Evolutionary conservation across 1,139 yeast genomes (phyloP).

Genomic region (Williopsis jadinii): DNA sequence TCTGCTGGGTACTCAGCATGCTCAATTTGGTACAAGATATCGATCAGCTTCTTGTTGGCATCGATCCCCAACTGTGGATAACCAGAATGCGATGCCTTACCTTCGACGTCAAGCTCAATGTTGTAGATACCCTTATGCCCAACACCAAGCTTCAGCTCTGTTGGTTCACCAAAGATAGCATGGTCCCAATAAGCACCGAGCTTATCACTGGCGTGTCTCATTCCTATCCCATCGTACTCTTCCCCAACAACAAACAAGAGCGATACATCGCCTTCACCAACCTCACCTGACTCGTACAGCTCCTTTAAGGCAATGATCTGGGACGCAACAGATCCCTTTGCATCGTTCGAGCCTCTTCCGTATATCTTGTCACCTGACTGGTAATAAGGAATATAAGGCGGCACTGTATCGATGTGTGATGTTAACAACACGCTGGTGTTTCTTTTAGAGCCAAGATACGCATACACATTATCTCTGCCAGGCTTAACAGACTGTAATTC

Average conservation of each 20-base stretch:
- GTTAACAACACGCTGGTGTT: constrained; percentile 48
- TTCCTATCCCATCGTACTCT: constrained; percentile 59
- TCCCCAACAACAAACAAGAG: constrained; percentile 64
- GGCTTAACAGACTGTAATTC: constrained; percentile 34
- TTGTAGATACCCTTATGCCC: constrained; percentile 59
- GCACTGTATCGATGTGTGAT: constrained; percentile 68
- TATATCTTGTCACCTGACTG: constrained; percentile 42
- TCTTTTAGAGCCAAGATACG: constrained; percentile 36
- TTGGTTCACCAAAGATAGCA: constrained; percentile 71
- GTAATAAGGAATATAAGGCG: constrained; percentile 52
- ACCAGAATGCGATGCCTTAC: constrained; percentile 62
- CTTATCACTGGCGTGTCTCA: constrained; percentile 35
- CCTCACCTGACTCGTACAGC: constrained; percentile 23
- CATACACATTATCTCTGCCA: constrained; percentile 46
- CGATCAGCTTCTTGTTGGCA: constrained; percentile 51
- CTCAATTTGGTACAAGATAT: constrained; percentile 37
- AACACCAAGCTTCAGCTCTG: constrained; percentile 59
- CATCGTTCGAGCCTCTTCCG: constrained; percentile 66
- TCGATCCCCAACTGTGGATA: constrained; percentile 64
- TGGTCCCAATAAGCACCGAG: constrained; percentile 48
- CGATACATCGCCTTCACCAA: constrained; percentile 46
- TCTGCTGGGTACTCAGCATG: constrained; percentile 38
- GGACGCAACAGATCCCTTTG: constrained; percentile 61
- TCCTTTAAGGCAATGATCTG: constrained; percentile 43
- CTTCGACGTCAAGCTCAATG: constrained; percentile 39